phyloP scores from a whole-genome alignment of 1,284 basidiomycete species.

The Porodaedalea pini region DNA sequence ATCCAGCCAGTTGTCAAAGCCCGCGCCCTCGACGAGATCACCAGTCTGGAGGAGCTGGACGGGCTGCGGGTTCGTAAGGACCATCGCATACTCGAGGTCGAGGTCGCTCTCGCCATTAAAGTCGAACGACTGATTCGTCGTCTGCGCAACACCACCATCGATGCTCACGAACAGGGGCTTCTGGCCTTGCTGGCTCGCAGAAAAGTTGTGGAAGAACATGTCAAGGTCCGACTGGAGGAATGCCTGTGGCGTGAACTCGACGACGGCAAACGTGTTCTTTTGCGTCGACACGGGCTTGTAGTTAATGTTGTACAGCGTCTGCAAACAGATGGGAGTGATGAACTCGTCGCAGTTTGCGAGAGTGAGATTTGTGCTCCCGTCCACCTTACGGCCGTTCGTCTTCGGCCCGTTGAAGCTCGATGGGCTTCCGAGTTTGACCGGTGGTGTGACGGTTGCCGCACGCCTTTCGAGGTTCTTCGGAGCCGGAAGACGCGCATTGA shows the following conservation, averaged over 20 bases:
- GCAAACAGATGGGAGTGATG: conserved; percentile 25
- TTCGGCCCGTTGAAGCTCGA: conserved; percentile 20
- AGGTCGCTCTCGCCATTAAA: conserved; percentile 47
- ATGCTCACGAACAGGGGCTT: conserved; percentile 35
- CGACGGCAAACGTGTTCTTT: conserved; percentile 28
- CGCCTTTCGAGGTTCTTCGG: conserved; percentile 1
- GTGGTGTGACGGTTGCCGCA: neutral
- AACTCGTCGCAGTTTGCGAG: conserved; percentile 24
- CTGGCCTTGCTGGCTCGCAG: conserved; percentile 35
- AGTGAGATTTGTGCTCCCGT: conserved; percentile 17
- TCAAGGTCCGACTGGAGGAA: conserved; percentile 44
- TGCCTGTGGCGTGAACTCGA: conserved; percentile 49
- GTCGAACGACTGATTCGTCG: conserved; percentile 31
- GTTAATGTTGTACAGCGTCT: conserved; percentile 25
- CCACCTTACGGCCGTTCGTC: conserved; percentile 19
- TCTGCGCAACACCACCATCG: conserved; percentile 24
- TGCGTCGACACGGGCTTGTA: conserved; percentile 15
- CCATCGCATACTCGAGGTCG: conserved; percentile 41
- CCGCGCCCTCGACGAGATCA: conserved; percentile 26
- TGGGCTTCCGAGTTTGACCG: conserved; percentile 18
- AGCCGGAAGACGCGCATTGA: conserved; percentile 28
- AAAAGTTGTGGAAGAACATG: conserved; percentile 42
- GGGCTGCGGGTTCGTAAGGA: conserved; percentile 32
- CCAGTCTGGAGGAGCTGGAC: conserved; percentile 31
- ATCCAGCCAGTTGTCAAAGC: conserved; percentile 29